A percentile compares a stretch with the other conserved stretches of the same genome.
phyloP scores from a whole-genome alignment of 1,139 yeast genomes.

The Yamadazyma conglobata region DNA sequence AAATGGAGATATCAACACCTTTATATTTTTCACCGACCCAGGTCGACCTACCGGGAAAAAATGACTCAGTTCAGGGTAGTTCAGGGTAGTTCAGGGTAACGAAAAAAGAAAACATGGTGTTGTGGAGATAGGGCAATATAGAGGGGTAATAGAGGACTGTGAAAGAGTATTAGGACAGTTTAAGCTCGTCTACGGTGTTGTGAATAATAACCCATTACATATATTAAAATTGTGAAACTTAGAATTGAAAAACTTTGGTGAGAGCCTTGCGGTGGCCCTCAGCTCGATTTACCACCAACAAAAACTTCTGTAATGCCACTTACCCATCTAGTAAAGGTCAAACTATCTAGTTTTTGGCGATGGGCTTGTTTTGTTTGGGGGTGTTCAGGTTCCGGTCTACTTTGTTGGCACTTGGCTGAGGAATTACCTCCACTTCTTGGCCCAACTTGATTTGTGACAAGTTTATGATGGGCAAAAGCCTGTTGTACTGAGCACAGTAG shows the following conservation, averaged over 20 bases:
- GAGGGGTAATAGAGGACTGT: background rate
- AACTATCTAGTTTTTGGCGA: constrained; percentile 6
- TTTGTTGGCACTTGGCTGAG: constrained; percentile 8
- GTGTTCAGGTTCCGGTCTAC: constrained; percentile 7
- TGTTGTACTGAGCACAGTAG: constrained; percentile 43
- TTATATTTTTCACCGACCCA: no score
- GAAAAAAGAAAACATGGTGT: constrained; percentile 1
- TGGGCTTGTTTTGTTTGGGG: constrained; percentile 7
- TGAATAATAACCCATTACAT: no score
- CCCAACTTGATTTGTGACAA: constrained; percentile 49
- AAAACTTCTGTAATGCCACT: no score
- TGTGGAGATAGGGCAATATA: background rate
- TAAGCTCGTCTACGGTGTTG: no score
- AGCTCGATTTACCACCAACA: no score
- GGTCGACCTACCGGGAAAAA: constrained; percentile 1
- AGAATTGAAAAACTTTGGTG: no score
- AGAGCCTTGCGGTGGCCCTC: no score
- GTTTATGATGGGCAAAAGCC: constrained; percentile 47
- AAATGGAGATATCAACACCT: no score
- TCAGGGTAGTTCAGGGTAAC: constrained; percentile 6
- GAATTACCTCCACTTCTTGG: constrained; percentile 37
- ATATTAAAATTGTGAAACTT: no score
- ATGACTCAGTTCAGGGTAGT: constrained; percentile 23
- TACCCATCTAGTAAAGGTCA: no score
- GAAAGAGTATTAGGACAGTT: no score